These are phyloP conservation scores for Datura wrightii DNA, from an alignment of 257 asterid genomes.

Conservation along the genomic window DNA sequence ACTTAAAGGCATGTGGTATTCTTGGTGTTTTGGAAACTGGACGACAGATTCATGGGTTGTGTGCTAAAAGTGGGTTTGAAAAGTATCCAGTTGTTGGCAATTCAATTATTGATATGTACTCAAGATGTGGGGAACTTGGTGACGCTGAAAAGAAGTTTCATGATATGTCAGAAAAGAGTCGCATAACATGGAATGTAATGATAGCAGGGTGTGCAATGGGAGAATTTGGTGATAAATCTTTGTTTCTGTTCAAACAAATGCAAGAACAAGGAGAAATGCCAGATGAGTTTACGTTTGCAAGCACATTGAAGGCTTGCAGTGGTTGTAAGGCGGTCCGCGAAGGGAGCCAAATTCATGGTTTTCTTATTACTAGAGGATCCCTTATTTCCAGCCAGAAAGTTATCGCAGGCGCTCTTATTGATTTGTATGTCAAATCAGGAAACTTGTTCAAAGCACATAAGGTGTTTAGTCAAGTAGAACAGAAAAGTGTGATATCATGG, in stretches of 20 bases:
- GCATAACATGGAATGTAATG: conserved; percentile 66
- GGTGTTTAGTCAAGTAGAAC: conserved; percentile 50
- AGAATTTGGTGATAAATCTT: conserved; percentile 45
- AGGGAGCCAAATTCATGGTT: conserved; percentile 65
- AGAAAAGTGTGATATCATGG: conserved; percentile 58
- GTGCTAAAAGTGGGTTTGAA: conserved; percentile 58
- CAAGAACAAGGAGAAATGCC: conserved; percentile 57
- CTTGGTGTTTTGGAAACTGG: conserved; percentile 46
- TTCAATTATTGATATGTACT: conserved; percentile 65
- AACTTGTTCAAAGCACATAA: conserved; percentile 45
- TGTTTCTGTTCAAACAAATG: conserved; percentile 53
- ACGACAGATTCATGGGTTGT: conserved; percentile 56
- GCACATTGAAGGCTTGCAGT: conserved; percentile 69
- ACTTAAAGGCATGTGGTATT: conserved; percentile 63
- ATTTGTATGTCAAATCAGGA: conserved; percentile 63
- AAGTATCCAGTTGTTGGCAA: conserved; percentile 56
- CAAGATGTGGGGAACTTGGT: conserved; percentile 49
- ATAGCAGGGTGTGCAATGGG: conserved; percentile 55
- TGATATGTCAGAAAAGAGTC: conserved; percentile 46
- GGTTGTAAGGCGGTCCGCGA: conserved; percentile 54
- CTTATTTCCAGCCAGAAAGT: conserved; percentile 47
- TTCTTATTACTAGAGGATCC: conserved; percentile 50
- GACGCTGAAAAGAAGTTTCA: conserved; percentile 58
- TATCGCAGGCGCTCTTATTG: conserved; percentile 62
- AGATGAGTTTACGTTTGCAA: conserved; percentile 60